Base-by-base conservation (phyloP, 352 stramenopile species). In the Globisporangium paroecandrum region DNA sequence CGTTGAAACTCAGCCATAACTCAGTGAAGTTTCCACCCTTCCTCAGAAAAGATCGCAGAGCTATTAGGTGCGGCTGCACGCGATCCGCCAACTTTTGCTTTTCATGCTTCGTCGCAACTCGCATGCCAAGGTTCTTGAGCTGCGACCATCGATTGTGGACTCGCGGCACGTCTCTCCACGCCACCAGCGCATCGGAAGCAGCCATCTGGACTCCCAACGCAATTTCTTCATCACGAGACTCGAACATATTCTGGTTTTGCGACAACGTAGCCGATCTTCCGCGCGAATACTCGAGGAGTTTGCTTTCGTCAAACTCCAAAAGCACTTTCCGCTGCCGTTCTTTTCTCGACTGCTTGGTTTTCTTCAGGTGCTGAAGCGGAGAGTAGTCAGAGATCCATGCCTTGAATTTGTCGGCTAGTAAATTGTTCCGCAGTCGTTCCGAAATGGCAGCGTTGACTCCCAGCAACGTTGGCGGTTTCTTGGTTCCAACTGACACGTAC, bases 361-460 rank as follows among this genome's bases (percentile, higher is more conserved):
- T 76, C 53, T 73, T 83, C 13, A 69, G 57, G 12, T 75, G 78
- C 34, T 77, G 70, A 2, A 79, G 47, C 25, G 72, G 75, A 27
- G 69, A 75, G 61, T 89, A 89, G 34, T 79, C 67, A 8, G 71
- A 77, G 25, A 60, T 71, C 78, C 81, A 87, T 8, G 68, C 66
- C 46, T 82, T 75, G 51, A 87, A 89, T n/a, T 68, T 70, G n/a
- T 83, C 68, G 0, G 69, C 76, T 36, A 72, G 73, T 32, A 89
- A 43, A 9, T 69, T 69, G 56, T 75, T 74, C 41, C 74, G 73
- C 34, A 87, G 56, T 18, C 77, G 71, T 18, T 79, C 69, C 8
- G 68, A 58, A n/a, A 74, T 85, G 22, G 73, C 73, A n/a, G 41
- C 5, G n/a, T 82, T 87, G 18, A 82, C 72, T 43, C 70, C 73